phyloP scores from a whole-genome alignment of 176 grass and related monocot species.

The Cenchrus purpureus region DNA sequence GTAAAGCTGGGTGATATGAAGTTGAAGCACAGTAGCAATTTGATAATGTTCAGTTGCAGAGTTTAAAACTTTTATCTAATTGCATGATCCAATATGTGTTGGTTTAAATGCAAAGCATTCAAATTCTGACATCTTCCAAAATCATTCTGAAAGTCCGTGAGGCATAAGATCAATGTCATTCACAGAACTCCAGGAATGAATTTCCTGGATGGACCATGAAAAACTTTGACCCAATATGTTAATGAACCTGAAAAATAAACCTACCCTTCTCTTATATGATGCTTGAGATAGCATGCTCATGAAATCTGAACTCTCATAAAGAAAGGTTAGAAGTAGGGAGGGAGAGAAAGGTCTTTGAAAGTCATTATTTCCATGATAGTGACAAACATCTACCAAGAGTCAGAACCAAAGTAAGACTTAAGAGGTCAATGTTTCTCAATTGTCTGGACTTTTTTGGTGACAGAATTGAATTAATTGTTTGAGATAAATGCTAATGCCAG shows the following conservation, averaged over 20 bases:
- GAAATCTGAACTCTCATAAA: conserved; percentile 11
- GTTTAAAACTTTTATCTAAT: background rate
- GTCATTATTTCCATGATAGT: background rate
- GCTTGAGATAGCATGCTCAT: conserved; percentile 30
- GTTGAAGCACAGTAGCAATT: background rate
- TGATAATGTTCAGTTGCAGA: background rate
- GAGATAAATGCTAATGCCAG: background rate
- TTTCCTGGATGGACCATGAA: conserved; percentile 47
- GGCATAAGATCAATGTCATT: conserved; percentile 38
- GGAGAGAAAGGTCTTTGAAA: too few species aligned
- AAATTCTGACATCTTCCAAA: conserved; percentile 34
- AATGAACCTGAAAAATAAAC: conserved; percentile 39
- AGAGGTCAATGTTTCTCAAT: background rate
- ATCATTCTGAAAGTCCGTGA: conserved; percentile 37
- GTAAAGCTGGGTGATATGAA: conserved; percentile 18
- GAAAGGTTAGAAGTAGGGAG: background rate
- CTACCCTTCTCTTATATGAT: conserved; percentile 37
- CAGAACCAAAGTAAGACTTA: conserved; percentile 18
- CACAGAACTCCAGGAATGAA: conserved; percentile 37
- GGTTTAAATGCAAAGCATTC: conserved; percentile 33
- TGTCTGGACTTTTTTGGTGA: background rate
- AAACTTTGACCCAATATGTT: conserved; percentile 25
- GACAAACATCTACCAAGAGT: background rate
- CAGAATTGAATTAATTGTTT: background rate
- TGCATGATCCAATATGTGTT: background rate